Evolutionary conservation across 2,329 filamentous ascomycete genomes (phyloP), one percentile per base, ranked within the genome.

Genomic region (Trichophyton schoenleinii): DNA sequence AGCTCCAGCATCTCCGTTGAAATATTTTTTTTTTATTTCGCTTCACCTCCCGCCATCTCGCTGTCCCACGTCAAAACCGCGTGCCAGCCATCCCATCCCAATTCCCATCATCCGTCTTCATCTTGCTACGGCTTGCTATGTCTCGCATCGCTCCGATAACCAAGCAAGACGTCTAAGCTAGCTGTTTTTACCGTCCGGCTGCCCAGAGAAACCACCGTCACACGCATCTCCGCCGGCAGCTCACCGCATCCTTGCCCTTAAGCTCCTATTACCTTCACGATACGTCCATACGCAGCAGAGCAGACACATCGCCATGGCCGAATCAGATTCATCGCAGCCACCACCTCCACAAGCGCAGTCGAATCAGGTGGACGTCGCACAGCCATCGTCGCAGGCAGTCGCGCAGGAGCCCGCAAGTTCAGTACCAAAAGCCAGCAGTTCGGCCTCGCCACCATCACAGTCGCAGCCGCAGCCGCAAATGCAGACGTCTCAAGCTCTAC

Each of bases 271-370:
- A 55, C 52, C 52, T 55, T 55, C 52, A 55, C 52, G 25, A n/a
- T 55, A 22, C 22, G 8, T 53, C n/a, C 34, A 38, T 13, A 38
- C 34, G 3, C 34, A 28, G n/a, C 28, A 55, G 25, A 52, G 22
- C 46, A 55, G 31, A 55, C 48, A 60, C 60, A 31, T 64, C 67
- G 70, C 63, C 65, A 74, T 74, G 72, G 67, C 71, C 68, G 71
- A 73, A 62, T 66, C 69, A 67, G 64, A 62, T 38, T 59, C 63
- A 44, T 59, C 67, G 61, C 68, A 48, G 58, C 68, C 66, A 61
- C 66, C 66, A 61, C 62, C 64, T 61, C 58, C 61, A 57, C 59
- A 61, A 25, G 59, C 63, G 49, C 61, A 63, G 9, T 63, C 60
- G 49, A 58, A 58, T 46, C 42, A 61, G 34, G 38, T 61, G 53